A percentile compares a stretch with the other conserved stretches of the same genome.
Evolutionary conservation across 768 basidiomycete genomes (phyloP).

Genomic region (Boletus eberwhitei): DNA sequence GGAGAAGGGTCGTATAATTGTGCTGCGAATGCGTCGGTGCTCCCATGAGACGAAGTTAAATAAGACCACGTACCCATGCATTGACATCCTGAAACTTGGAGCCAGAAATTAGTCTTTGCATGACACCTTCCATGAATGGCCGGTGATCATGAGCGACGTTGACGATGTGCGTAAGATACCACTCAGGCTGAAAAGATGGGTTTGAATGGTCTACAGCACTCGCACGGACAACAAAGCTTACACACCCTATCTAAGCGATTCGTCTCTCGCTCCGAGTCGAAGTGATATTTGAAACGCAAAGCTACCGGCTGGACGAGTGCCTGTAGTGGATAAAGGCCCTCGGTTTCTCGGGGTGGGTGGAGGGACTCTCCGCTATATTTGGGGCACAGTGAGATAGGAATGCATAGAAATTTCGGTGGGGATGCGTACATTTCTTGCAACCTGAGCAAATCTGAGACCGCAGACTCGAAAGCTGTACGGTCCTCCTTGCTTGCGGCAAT

Average conservation of each 20-base stretch:
- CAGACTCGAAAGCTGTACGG: conserved; percentile 64
- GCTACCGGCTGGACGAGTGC: conserved; percentile 81
- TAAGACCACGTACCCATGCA: conserved; percentile 60
- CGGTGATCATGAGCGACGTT: conserved; percentile 86
- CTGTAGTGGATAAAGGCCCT: conserved; percentile 79
- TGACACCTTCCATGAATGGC: conserved; percentile 68
- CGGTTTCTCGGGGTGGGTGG: conserved; percentile 29
- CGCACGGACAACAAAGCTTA: background rate
- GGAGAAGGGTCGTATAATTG: conserved; percentile 76
- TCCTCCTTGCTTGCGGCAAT: conserved; percentile 44
- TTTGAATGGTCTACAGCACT: background rate
- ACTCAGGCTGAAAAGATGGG: conserved; percentile 70
- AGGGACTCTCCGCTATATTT: conserved; percentile 50
- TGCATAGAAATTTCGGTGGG: background rate
- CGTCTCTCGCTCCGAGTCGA: conserved; percentile 81
- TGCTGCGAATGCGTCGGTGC: conserved; percentile 44
- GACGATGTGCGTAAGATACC: conserved; percentile 91
- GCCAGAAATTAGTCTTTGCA: conserved; percentile 68
- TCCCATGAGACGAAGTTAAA: background rate
- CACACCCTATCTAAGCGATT: conserved; percentile 89
- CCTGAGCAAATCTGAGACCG: conserved; percentile 72
- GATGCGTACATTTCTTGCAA: conserved; percentile 74
- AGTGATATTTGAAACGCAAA: conserved; percentile 92
- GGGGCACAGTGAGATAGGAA: background rate
- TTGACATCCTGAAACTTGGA: conserved; percentile 62